Evolutionary conservation across 2,329 filamentous ascomycete species (phyloP), one percentile per base, ranked within the genome.

Genomic region (Fusarium guadeloupense): DNA sequence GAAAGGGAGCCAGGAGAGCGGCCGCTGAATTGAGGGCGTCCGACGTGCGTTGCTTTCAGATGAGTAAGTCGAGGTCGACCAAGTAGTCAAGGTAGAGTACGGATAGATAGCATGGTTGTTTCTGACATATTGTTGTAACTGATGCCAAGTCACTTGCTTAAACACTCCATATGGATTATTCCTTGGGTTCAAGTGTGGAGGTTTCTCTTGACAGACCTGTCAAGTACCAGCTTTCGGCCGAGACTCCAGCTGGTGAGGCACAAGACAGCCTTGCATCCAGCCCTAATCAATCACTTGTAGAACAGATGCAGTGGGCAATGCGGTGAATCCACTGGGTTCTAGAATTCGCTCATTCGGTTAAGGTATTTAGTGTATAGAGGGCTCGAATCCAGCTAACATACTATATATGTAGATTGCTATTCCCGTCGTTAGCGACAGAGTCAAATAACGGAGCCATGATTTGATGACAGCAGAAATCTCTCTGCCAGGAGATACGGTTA

Each of bases 11-110:
- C 31, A 56, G 48, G 53, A 52, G 56, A 53, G 59, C 67, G 67
- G 67, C 67, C 67, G 67, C 66, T 67, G 47, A 47, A 66, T 69
- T 70, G 66, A 69, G 67, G 65, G 67, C 67, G 67, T 48, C 58
- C 34, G 37, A 33, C 34, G 44, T 48, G 50, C 34, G 37, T 48
- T 42, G 19, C 30, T 39, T 28, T 14, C 16, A n/a, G 37, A 10
- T 20, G 23, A 28, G 16, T 17, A 40, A 43, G 7, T n/a, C 25
- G 31, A 37, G 19, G 28, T 31, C 10, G n/a, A 7, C 26, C 16
- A 12, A 21, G 25, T 16, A 34, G n/a, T n/a, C 38, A 16, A 49
- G 19, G 43, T 12, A 19, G 31, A 26, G 7, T 10, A 42, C 12
- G 20, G n/a, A n/a, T 28, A 35, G 17, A 31, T 31, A 31, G 28